A percentile compares a stretch with the other conserved stretches of the same genome.
Evolutionary conservation across 2,329 filamentous ascomycete species (phyloP).

Genomic region (Lachnellula willkommii): DNA sequence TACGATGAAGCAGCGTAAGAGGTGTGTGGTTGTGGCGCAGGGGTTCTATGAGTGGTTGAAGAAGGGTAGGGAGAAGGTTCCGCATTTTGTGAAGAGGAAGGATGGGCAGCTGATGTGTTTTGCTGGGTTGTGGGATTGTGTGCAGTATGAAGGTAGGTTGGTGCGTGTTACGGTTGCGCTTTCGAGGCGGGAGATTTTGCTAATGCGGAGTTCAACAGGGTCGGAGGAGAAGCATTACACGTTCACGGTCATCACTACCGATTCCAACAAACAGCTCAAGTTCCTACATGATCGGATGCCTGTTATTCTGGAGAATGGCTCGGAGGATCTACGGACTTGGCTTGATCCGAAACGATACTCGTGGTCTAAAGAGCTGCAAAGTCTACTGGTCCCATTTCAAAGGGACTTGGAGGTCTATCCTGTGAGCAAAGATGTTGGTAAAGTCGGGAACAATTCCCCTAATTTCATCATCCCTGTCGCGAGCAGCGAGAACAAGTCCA

Average conservation of each 20-base stretch:
- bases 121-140: slow-evolving; percentile 88
- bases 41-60: slow-evolving; percentile 98
- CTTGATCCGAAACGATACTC: slow-evolving; percentile 65
- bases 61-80: slow-evolving; percentile 73
- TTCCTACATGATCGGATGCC: slow-evolving; percentile 97
- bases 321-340: slow-evolving; percentile 66
- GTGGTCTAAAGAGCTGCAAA: slow-evolving; percentile 76
- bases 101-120: slow-evolving; percentile 79
- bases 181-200: background rate
- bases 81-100: slow-evolving; percentile 75
- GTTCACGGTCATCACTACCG: slow-evolving; percentile 90
- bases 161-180: background rate
- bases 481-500: slow-evolving; percentile 83
- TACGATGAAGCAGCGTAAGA: slow-evolving; percentile 81
- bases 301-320: slow-evolving; percentile 76
- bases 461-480: slow-evolving; percentile 77
- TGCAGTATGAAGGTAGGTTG: slow-evolving; percentile 64
- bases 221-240: slow-evolving; percentile 70
- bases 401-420: slow-evolving; percentile 80
- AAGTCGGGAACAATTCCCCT: slow-evolving; percentile 86
- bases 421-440: slow-evolving; percentile 84
- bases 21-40: slow-evolving; percentile 82
- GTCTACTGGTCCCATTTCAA: slow-evolving; percentile 69
- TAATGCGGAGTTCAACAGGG: slow-evolving; percentile 32
- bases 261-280: slow-evolving; percentile 72